Evolutionary conservation across 2,329 filamentous ascomycete genomes (phyloP), one percentile per base, ranked within the genome.

Genomic region (Sphaceloma murrayae): DNA sequence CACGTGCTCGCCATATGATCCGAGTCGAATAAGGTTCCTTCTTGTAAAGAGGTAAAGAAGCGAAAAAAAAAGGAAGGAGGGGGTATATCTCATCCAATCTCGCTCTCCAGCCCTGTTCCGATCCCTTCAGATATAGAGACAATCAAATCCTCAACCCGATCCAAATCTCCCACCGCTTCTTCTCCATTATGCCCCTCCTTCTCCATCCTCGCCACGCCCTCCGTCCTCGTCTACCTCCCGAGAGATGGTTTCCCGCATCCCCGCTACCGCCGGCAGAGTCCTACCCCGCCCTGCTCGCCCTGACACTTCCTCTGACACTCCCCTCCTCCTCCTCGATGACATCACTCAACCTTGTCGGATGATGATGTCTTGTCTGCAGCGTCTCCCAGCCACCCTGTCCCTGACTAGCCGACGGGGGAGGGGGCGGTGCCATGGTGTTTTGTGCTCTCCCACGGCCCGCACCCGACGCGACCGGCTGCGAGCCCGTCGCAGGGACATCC

Each of bases 321-420:
- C 60, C 56, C 63, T 93, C 85, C 53, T 91, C 85, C 51, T 93
- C 82, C 57, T 86, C 86, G 57, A 91, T 73, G 19, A 94, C 87
- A 63, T 94, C 87, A 60, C 86, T 94, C 50, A 94, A 68, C 46
- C 88, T 71, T 6, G 87, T 94, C 0, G 87, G 87, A 63, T 94
- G 86, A 53, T 91, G 85, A 62, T 94, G 87, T 46, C 69, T 61
- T 4, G 79, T 74, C 17, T 81, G 80, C 50, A 85, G 68, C n/a
- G 67, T 64, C 51, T 91, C 84, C 85, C 85, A 93, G 3, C 49
- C 51, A 11, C 76, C 80, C 2, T 78, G 72, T 1, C 75, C 74
- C 11, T 48, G 60, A 54, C 49, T 64, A 53, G 46, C 62, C 49
- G 55, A 63, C 56, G 17, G 39, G 1, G 47, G 49, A 53, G 54